phyloP scores from a whole-genome alignment of 371 early-diverging fungal species.

The Parasitella parasitica region DNA sequence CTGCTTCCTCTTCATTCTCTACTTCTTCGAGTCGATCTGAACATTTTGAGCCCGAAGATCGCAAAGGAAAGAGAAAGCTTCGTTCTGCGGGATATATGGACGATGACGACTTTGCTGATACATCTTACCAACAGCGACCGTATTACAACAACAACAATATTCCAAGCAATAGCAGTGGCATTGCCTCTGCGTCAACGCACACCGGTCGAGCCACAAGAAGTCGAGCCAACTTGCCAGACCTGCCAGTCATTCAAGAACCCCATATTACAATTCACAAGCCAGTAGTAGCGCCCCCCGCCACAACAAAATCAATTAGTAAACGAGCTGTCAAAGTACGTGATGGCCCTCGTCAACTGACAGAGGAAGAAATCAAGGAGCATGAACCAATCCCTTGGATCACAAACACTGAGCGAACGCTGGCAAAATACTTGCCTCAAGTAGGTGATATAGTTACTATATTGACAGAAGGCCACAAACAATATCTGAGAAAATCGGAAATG shows the following conservation, averaged over 20 bases:
- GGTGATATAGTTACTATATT: conserved; percentile 66
- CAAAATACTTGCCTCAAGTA: conserved; percentile 73
- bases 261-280: background rate
- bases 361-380: conserved; percentile 35
- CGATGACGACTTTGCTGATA: conserved; percentile 14
- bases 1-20: background rate
- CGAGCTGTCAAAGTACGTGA: conserved; percentile 24
- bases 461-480: conserved; percentile 66
- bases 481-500: conserved; percentile 54
- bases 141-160: background rate
- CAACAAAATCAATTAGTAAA: conserved; percentile 7
- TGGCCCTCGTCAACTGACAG: conserved; percentile 23
- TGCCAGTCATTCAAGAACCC: background rate
- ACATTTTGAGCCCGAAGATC: conserved; percentile 19
- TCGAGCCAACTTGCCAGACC: background rate
- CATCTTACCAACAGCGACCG: background rate
- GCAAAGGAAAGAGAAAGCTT: conserved; percentile 40
- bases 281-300: background rate
- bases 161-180: background rate
- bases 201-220: conserved; percentile 15
- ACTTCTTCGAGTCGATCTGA: background rate
- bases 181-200: background rate
- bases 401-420: conserved; percentile 49
- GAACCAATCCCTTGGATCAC: conserved; percentile 66
- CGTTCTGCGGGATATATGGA: conserved; percentile 30